Evolutionary conservation across 1,284 basidiomycete genomes (phyloP).

Genomic region (Omphalotus olearius): DNA sequence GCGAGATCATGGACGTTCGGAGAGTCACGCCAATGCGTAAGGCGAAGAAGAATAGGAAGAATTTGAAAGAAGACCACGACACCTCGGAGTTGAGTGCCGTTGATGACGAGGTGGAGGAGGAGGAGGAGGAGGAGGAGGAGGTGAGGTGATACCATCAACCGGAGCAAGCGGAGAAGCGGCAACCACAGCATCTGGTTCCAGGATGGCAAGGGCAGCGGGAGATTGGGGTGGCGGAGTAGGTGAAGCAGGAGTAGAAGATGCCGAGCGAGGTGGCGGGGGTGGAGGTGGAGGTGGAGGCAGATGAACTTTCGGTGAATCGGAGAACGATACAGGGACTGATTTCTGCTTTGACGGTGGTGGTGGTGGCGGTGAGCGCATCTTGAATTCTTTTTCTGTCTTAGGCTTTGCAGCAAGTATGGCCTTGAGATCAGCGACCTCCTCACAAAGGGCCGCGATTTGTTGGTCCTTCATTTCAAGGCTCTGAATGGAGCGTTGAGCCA

Average conservation of each 20-base stretch:
- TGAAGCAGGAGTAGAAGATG: neutral
- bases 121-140: conserved; percentile 5
- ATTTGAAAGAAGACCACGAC: too few species aligned
- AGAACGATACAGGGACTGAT: conserved; percentile 10
- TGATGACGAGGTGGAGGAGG: conserved; percentile 11
- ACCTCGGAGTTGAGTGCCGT: too few species aligned
- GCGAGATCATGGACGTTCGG: too few species aligned
- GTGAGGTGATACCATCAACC: neutral
- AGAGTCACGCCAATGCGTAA: too few species aligned
- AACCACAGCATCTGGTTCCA: too few species aligned
- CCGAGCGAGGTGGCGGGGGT: conserved; percentile 6
- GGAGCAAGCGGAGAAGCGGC: neutral
- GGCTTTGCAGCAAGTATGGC: conserved; percentile 47
- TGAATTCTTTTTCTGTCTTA: conserved; percentile 69
- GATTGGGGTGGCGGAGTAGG: conserved; percentile 2
- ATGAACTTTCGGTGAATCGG: neutral
- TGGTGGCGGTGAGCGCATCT: conserved; percentile 60
- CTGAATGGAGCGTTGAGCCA: conserved; percentile 70
- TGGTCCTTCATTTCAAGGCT: conserved; percentile 68
- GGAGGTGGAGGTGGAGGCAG: conserved; percentile 9
- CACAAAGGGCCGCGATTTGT: conserved; percentile 51
- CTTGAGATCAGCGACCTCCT: conserved; percentile 51
- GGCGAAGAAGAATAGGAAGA: too few species aligned
- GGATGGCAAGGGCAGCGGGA: neutral
- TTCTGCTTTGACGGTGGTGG: conserved; percentile 42